Conservation (phyloP, 352 stramenopile genomes). For the Globisporangium nunn region DNA sequence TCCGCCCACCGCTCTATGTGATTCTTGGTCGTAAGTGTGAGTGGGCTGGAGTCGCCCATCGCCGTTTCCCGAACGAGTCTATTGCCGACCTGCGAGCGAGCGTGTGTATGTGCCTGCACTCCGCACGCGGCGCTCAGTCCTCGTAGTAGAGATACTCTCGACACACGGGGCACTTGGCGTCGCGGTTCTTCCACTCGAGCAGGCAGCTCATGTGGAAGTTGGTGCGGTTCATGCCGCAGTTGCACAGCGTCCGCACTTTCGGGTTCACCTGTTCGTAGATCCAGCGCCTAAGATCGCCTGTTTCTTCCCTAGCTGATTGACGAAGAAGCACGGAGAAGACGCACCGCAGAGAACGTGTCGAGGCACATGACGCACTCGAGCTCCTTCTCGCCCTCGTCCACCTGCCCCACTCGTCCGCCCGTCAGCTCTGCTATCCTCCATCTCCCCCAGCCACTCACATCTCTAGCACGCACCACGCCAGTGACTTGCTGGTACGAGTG, state of each 20-base stretch:
- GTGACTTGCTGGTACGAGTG: slow-evolving; percentile 64
- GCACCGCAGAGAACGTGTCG: slow-evolving; percentile 55
- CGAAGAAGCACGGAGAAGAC: background rate
- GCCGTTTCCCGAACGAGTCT: too few relatives aligned
- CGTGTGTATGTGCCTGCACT: too few relatives aligned
- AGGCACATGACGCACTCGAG: slow-evolving; percentile 87
- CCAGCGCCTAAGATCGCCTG: background rate
- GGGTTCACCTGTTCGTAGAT: slow-evolving; percentile 38
- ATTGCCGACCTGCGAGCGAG: background rate
- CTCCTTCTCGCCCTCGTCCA: slow-evolving; percentile 55
- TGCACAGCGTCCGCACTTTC: slow-evolving; percentile 81
- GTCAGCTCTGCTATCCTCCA: background rate
- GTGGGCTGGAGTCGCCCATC: too few relatives aligned
- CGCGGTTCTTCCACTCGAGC: slow-evolving; percentile 81
- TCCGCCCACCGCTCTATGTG: too few relatives aligned
- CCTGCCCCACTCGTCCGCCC: slow-evolving; percentile 12
- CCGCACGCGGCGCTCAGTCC: slow-evolving; percentile 20
- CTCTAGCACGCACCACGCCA: slow-evolving; percentile 27
- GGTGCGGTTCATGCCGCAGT: slow-evolving; percentile 85
- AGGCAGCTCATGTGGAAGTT: slow-evolving; percentile 88
- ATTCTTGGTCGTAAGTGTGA: too few relatives aligned
- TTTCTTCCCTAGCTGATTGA: too few relatives aligned
- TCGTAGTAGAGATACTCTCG: slow-evolving; percentile 84
- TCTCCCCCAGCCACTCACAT: background rate
- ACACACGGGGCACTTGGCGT: slow-evolving; percentile 82